Conservation (phyloP, 2,329 filamentous ascomycete genomes). For the Colletotrichum kahawae region DNA sequence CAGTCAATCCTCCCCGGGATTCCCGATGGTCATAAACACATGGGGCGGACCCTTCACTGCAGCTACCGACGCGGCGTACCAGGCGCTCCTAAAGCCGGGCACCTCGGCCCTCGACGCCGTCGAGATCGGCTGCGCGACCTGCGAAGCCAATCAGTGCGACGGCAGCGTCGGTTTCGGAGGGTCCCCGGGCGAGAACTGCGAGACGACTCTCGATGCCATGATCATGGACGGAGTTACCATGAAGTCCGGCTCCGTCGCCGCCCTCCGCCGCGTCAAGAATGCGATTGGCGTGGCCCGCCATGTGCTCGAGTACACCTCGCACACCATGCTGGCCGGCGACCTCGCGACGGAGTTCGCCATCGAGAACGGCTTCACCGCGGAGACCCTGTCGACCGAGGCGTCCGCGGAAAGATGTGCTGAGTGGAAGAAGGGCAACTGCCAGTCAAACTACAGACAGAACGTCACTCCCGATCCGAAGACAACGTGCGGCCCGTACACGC, state of each 20-base stretch:
- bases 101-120: slow-evolving; percentile 55
- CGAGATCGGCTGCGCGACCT: slow-evolving; percentile 54
- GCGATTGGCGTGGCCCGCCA: slow-evolving; percentile 55
- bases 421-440: slow-evolving; percentile 49
- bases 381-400: slow-evolving; percentile 47
- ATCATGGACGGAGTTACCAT: slow-evolving; percentile 61
- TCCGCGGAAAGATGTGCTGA: slow-evolving; percentile 43
- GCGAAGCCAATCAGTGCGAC: slow-evolving; percentile 58
- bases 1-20: slow-evolving; percentile 37
- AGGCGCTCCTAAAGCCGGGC: slow-evolving; percentile 34
- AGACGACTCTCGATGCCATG: slow-evolving; percentile 64
- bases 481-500: slow-evolving; percentile 54
- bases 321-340: slow-evolving; percentile 58
- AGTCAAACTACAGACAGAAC: slow-evolving; percentile 56
- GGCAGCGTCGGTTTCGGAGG: slow-evolving; percentile 60
- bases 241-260: slow-evolving; percentile 58
- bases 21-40: slow-evolving; percentile 59
- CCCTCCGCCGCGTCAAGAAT: slow-evolving; percentile 51
- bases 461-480: slow-evolving; percentile 46
- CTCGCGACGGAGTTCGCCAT: slow-evolving; percentile 58
- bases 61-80: slow-evolving; percentile 56
- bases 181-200: slow-evolving; percentile 59
- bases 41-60: slow-evolving; percentile 58
- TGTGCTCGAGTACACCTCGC: slow-evolving; percentile 56
- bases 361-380: slow-evolving; percentile 52